Evolutionary conservation across 2,329 filamentous ascomycete genomes (phyloP), one percentile per base, ranked within the genome.

Genomic region (Apiospora phragmitis): DNA sequence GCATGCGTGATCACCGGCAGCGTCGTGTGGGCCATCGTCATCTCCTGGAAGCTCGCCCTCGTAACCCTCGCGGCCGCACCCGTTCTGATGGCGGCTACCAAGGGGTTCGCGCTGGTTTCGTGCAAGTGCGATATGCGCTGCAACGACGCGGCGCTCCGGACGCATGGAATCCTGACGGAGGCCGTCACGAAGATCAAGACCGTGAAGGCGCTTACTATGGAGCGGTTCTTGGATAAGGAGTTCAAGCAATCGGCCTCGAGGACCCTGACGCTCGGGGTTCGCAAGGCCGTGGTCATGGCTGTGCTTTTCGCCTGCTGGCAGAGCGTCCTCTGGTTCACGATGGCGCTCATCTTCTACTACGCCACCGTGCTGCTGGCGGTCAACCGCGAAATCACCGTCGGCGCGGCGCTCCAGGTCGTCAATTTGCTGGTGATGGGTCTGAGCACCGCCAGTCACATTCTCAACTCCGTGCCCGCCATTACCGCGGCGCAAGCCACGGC

Each of bases 371-470:
- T 97, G 14, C 86, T 93, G 79, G 81, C 59, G 77, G 83, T 12
- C 81, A 87, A 49, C 81, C 83, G 74, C 8, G 75, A 78, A 16
- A 77, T 82, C n/a, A 85, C 83, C 0, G 87, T 92, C 0, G 84
- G 87, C 1, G 83, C 86, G 1, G 87, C 96, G 24, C 82, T 97
- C 38, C 89, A 92, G 72, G 93, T 96, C 0, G 91, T 96, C 75
- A 92, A 94, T 43, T 86, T 97, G 69, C 86, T 98, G 1, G 87
- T 97, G n/a, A 93, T 98, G 78, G 92, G 93, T 72, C 89, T 97
- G 70, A 90, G 91, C 14, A 93, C 92, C 14, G 89, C 93, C 2
- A 90, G 90, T 45, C 86, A 87, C 42, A 89, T 96, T 69, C 82
- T 97, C 24, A 87, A 88, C 66, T 91, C 91, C 76, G 89, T 98